Percentiles rank a stretch among this genome's conserved stretches.
Evolutionary conservation across 495 filamentous ascomycete genomes (phyloP).

Genomic region (Lasiosphaeria ovina): DNA sequence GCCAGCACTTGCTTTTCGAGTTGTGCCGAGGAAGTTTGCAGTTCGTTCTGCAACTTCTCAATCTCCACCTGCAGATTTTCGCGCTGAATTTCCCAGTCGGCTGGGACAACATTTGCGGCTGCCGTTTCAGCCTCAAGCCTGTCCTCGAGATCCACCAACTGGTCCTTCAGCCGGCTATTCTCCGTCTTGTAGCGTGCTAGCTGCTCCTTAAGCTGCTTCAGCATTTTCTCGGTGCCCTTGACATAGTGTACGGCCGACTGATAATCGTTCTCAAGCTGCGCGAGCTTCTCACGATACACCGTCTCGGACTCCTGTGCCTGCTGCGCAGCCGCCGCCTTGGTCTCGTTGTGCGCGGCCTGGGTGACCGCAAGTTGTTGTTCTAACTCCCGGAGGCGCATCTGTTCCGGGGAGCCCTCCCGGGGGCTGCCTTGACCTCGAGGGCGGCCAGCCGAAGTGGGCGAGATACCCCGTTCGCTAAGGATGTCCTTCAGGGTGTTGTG

Average conservation of each 20-base stretch:
- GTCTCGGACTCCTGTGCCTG: conserved; percentile 80
- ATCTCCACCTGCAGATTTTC: conserved; percentile 70
- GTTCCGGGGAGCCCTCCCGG: conserved; percentile 77
- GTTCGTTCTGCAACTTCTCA: conserved; percentile 63
- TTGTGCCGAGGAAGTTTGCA: conserved; percentile 59
- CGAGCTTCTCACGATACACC: conserved; percentile 85
- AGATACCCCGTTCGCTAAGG: conserved; percentile 80
- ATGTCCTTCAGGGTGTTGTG: conserved; percentile 90
- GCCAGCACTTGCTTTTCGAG: conserved; percentile 70
- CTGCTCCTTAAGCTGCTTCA: conserved; percentile 98
- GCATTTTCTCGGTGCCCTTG: conserved; percentile 97
- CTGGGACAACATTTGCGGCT: conserved; percentile 39
- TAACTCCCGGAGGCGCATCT: conserved; percentile 76
- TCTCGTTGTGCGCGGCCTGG: conserved; percentile 77
- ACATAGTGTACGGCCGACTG: conserved; percentile 99
- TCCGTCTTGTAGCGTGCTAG: conserved; percentile 81
- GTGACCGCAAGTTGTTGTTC: conserved; percentile 84
- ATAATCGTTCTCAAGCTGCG: conserved; percentile 92
- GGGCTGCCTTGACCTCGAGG: conserved; percentile 52
- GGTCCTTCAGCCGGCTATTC: conserved; percentile 76
- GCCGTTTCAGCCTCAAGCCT: conserved; percentile 39
- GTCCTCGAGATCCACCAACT: conserved; percentile 63
- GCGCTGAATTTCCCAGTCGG: conserved; percentile 78
- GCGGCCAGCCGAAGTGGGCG: conserved; percentile 55
- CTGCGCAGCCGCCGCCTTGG: conserved; percentile 68